A percentile compares a stretch with the other conserved stretches of the same genome.
These are phyloP conservation scores for Sclerospora graminicola DNA, from an alignment of 352 stramenopile genomes.

Conservation along the genomic window DNA sequence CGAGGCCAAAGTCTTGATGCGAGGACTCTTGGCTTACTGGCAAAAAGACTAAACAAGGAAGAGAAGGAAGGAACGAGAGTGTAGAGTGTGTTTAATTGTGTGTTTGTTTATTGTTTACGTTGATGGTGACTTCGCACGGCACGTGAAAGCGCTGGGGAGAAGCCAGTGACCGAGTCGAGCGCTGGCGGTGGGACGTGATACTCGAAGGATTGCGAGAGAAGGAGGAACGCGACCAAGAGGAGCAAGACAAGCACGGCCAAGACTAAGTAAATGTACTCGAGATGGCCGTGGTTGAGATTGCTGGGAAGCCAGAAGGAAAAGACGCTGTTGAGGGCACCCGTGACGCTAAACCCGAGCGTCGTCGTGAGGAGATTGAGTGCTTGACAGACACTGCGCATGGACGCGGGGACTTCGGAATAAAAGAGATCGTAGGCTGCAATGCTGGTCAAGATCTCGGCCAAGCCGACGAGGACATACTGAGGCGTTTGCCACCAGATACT, in stretches of 20 bases:
- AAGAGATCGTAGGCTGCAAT: constrained; percentile 89
- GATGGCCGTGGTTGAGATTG: constrained; percentile 83
- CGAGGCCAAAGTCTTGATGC: constrained; percentile 78
- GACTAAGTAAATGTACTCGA: constrained; percentile 87
- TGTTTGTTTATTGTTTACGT: too few species aligned
- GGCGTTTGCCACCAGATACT: constrained; percentile 88
- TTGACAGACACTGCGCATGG: constrained; percentile 87
- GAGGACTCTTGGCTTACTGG: too few species aligned
- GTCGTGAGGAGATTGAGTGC: constrained; percentile 86
- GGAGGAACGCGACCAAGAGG: constrained; percentile 47
- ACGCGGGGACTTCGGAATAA: constrained; percentile 86
- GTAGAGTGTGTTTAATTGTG: too few species aligned
- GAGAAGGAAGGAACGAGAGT: too few species aligned
- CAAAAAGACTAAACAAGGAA: constrained; percentile 30
- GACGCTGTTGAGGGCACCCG: constrained; percentile 74
- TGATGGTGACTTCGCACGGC: too few species aligned
- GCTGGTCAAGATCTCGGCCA: constrained; percentile 85
- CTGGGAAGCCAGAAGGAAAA: constrained; percentile 87
- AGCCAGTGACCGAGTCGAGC: constrained; percentile 38
- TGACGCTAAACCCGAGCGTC: constrained; percentile 82
- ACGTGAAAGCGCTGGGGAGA: constrained; percentile 50
- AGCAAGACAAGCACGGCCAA: constrained; percentile 59
- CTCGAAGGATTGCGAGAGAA: constrained; percentile 70
- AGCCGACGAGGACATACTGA: constrained; percentile 85
- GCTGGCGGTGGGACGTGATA: constrained; percentile 55